Evolutionary conservation across 1,139 yeast genomes (phyloP).

Genomic region (Diutina catenulata): DNA sequence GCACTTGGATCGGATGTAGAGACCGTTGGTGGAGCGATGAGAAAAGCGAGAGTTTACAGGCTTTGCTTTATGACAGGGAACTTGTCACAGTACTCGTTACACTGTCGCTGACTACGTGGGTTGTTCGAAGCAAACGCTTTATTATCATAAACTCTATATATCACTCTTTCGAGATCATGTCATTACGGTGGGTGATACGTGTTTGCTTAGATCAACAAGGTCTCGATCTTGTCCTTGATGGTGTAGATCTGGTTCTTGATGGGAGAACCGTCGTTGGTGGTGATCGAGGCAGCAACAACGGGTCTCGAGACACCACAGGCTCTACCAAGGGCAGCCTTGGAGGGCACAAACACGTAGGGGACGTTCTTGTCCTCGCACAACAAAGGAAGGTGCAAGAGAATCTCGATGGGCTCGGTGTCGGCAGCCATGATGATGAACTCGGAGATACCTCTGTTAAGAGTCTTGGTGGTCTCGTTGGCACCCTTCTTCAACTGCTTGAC

Average conservation of each 20-base stretch:
- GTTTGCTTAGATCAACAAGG: conserved; percentile 64
- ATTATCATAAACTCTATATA: conserved; percentile 5
- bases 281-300: conserved; percentile 96
- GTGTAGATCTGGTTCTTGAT: conserved; percentile 94
- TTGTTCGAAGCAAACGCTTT: not conserved
- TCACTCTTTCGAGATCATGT: conserved; percentile 6
- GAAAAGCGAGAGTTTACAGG: not conserved
- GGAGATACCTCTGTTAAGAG: conserved; percentile 98
- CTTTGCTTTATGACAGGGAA: not conserved
- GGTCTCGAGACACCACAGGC: conserved; percentile 99
- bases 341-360: conserved; percentile 96
- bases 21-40: no score
- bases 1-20: no score
- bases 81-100: not conserved
- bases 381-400: conserved; percentile 92
- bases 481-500: conserved; percentile 99
- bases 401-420: conserved; percentile 98
- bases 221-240: conserved; percentile 98
- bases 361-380: conserved; percentile 99
- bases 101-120: not conserved
- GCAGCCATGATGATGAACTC: conserved; percentile 99
- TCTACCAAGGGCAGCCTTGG: conserved; percentile 97
- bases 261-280: conserved; percentile 97
- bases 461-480: conserved; percentile 99
- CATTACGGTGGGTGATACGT: not conserved